Evolutionary conservation across 2,329 filamentous ascomycete species (phyloP).

Genomic region (Diaporthe destruens): DNA sequence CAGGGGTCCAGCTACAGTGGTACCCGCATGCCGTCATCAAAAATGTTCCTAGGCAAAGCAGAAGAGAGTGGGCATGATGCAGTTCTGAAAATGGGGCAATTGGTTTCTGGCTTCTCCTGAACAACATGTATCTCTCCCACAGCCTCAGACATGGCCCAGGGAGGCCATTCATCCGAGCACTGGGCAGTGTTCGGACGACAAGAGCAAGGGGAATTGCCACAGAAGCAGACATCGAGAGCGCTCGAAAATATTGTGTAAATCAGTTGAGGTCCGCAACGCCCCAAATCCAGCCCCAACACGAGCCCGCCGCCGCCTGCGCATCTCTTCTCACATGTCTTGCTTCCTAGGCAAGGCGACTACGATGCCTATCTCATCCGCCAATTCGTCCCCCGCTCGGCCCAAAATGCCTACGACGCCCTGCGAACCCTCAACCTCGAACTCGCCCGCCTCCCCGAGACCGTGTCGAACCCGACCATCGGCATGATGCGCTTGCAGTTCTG

Average conservation of each 20-base stretch:
- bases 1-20: background rate
- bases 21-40: conserved; percentile 39
- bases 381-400: conserved; percentile 81
- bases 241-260: conserved; percentile 65
- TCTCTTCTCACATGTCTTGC: background rate
- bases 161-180: conserved; percentile 43
- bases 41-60: too few species aligned
- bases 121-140: conserved; percentile 56
- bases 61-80: too few species aligned
- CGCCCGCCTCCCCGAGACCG: conserved; percentile 88
- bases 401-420: conserved; percentile 89
- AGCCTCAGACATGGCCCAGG: conserved; percentile 54
- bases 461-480: conserved; percentile 88
- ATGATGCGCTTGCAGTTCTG: conserved; percentile 95
- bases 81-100: background rate
- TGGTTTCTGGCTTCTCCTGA: background rate
- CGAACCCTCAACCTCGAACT: conserved; percentile 94
- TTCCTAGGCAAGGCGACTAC: conserved; percentile 83
- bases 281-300: background rate
- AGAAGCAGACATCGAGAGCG: conserved; percentile 64
- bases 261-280: conserved; percentile 61
- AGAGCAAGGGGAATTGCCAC: conserved; percentile 59
- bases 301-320: background rate
- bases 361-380: conserved; percentile 88
- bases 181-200: conserved; percentile 15